phyloP scores from a whole-genome alignment of 805 yeast species.

The Saturnispora serradocipensis region DNA sequence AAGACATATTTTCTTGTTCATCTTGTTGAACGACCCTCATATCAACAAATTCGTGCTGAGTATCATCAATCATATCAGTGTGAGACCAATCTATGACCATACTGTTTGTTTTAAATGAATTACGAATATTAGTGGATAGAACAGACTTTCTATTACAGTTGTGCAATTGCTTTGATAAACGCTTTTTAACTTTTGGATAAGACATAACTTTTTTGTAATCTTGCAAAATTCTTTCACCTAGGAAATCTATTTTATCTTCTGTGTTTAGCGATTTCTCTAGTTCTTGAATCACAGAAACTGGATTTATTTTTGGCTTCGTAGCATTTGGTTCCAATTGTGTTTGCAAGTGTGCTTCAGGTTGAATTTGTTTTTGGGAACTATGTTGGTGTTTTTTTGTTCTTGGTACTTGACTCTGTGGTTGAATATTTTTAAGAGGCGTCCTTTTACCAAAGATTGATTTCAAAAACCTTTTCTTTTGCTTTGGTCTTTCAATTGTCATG shows the following conservation, averaged over 20 bases:
- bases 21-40: slow-evolving; percentile 4
- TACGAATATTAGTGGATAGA: slow-evolving; percentile 14
- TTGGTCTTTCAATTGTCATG: not conserved
- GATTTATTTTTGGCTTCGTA: slow-evolving; percentile 20
- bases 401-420: not conserved
- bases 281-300: slow-evolving; percentile 2
- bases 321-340: not conserved
- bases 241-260: slow-evolving; percentile 42
- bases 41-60: slow-evolving; percentile 12
- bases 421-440: not conserved
- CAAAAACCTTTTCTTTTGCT: not conserved
- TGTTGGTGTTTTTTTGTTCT: not conserved
- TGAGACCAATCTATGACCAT: slow-evolving; percentile 26
- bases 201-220: slow-evolving; percentile 42
- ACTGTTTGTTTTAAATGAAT: slow-evolving; percentile 4
- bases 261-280: slow-evolving; percentile 6
- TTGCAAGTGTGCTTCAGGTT: not conserved
- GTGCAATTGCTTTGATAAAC: slow-evolving; percentile 20
- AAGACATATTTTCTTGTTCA: slow-evolving; percentile 10
- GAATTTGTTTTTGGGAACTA: not conserved
- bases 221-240: slow-evolving; percentile 63
- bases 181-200: slow-evolving; percentile 14
- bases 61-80: slow-evolving; percentile 19
- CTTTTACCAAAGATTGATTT: slow-evolving; percentile 5
- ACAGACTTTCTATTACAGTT: slow-evolving; percentile 17